Conservation (phyloP, 1,284 basidiomycete genomes). For the Golubevia sp. region DNA sequence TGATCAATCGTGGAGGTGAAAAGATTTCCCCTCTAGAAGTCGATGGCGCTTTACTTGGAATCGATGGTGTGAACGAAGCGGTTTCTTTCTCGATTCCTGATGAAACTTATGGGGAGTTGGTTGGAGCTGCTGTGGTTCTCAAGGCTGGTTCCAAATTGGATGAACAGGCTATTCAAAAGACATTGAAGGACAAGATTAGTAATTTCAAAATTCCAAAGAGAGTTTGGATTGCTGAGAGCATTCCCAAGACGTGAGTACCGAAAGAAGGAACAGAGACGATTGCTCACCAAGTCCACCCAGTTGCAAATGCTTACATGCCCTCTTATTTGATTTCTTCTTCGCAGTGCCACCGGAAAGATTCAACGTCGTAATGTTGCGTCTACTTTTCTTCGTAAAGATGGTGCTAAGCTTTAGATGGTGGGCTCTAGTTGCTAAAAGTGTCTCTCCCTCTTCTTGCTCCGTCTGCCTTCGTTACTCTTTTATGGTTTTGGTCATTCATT, state of each 20-base stretch:
- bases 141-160: conserved; percentile 26
- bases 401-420: not conserved
- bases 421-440: too few species aligned
- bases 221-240: conserved; percentile 60
- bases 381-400: conserved; percentile 22
- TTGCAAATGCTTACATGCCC: too few species aligned
- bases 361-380: conserved; percentile 52
- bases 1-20: conserved; percentile 67
- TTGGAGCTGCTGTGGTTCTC: conserved; percentile 60
- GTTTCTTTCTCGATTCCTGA: conserved; percentile 62
- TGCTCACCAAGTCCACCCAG: too few species aligned
- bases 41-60: conserved; percentile 64
- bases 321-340: too few species aligned
- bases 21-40: conserved; percentile 73
- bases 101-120: conserved; percentile 58
- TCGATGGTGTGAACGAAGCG: conserved; percentile 67
- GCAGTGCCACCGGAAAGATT: conserved; percentile 51
- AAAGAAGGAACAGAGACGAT: too few species aligned
- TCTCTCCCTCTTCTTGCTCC: too few species aligned
- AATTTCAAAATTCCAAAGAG: conserved; percentile 62
- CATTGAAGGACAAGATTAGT: conserved; percentile 44
- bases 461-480: too few species aligned
- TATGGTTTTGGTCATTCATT: too few species aligned
- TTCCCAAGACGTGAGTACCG: conserved; percentile 56
- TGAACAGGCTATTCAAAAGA: conserved; percentile 41